Evolutionary conservation across 495 filamentous ascomycete genomes (phyloP).

Genomic region (Bacidia gigantensis): DNA sequence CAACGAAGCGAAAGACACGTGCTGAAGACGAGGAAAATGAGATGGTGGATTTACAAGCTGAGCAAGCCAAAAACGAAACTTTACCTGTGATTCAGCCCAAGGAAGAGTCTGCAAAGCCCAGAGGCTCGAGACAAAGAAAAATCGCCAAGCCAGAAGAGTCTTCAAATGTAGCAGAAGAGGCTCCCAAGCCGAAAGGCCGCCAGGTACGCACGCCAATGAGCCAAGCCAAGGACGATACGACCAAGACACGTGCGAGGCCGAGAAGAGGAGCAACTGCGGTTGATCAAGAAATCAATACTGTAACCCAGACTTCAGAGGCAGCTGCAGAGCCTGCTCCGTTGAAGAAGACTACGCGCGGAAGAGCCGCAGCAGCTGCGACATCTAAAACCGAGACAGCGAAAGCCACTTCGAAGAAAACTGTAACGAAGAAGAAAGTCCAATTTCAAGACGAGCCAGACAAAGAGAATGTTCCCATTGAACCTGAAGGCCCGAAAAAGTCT

Average conservation of each 20-base stretch:
- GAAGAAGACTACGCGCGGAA: conserved; percentile 15
- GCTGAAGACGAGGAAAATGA: conserved; percentile 3
- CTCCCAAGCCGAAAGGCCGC: conserved; percentile 21
- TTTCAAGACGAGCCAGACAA: conserved; percentile 36
- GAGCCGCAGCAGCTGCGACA: conserved; percentile 7
- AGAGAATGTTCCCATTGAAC: conserved; percentile 22
- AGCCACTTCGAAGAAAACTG: conserved; percentile 14
- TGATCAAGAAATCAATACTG: neutral
- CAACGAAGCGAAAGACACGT: conserved; percentile 11
- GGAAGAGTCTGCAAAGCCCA: neutral
- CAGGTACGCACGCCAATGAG: neutral
- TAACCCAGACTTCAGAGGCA: neutral
- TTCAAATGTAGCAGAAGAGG: neutral
- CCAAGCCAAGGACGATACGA: conserved; percentile 1
- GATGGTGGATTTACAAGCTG: neutral
- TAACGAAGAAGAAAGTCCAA: conserved; percentile 40
- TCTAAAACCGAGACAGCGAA: neutral
- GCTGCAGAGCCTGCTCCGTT: neutral
- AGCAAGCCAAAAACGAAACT: neutral
- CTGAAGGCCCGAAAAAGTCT: conserved; percentile 21
- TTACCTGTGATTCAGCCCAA: neutral
- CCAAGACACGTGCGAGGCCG: conserved; percentile 8
- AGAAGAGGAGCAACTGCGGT: conserved; percentile 5
- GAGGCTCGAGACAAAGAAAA: neutral
- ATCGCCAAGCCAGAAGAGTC: conserved; percentile 2